A percentile compares a stretch with the other conserved stretches of the same genome.
phyloP scores from a whole-genome alignment of 805 yeast species.

The Ogataea polymorpha region DNA sequence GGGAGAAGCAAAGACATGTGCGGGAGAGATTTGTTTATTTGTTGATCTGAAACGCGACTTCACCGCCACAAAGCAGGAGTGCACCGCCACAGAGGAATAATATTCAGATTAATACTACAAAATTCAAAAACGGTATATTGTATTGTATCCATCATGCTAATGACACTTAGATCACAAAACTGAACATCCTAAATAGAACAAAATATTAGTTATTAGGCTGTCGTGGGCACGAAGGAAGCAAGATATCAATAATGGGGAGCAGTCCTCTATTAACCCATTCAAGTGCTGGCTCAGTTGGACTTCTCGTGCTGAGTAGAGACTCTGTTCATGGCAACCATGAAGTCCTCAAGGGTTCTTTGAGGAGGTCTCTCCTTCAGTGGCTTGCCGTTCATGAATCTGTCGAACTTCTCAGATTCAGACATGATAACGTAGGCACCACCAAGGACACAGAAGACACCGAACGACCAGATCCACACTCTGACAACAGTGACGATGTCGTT shows the following conservation, averaged over 20 bases:
- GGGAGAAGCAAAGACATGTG: slow-evolving; percentile 1
- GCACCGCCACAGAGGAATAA: not conserved
- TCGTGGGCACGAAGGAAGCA: slow-evolving; percentile 15
- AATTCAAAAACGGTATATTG: slow-evolving; percentile 6
- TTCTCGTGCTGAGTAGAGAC: slow-evolving; percentile 88
- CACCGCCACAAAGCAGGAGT: no score
- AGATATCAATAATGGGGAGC: slow-evolving; percentile 13
- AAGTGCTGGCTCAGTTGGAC: slow-evolving; percentile 46
- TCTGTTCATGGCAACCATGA: slow-evolving; percentile 83
- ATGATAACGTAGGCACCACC: slow-evolving; percentile 96
- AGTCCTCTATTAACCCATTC: slow-evolving; percentile 16
- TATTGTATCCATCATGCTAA: slow-evolving; percentile 4
- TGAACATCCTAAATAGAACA: slow-evolving; percentile 12
- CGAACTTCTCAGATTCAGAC: slow-evolving; percentile 78
- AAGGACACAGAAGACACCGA: slow-evolving; percentile 94
- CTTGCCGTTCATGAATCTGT: slow-evolving; percentile 82
- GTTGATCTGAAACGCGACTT: not conserved
- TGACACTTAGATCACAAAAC: slow-evolving; percentile 8
- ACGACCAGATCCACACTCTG: slow-evolving; percentile 92
- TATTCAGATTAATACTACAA: not conserved
- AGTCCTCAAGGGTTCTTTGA: slow-evolving; percentile 77
- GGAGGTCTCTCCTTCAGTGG: slow-evolving; percentile 53
- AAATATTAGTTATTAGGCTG: slow-evolving; percentile 15
- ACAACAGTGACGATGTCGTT: slow-evolving; percentile 93
- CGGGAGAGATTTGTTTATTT: not conserved